Percentiles rank a stretch among this genome's conserved stretches.
These are phyloP conservation scores for Xenoacremonium recifei DNA, from an alignment of 2,329 filamentous ascomycete genomes.

Conservation along the genomic window DNA sequence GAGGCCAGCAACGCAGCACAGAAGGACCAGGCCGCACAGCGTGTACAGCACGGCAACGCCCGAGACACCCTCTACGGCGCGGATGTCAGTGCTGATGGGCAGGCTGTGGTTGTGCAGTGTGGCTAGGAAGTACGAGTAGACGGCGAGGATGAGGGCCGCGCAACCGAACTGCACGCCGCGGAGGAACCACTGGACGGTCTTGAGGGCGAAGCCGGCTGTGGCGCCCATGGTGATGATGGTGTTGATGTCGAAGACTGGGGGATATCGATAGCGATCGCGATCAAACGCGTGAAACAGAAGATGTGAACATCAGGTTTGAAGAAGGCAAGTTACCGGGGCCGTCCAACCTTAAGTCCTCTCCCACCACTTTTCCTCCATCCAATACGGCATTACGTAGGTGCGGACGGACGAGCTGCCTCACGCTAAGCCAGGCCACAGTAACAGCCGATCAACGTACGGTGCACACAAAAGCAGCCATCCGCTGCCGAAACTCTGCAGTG, in stretches of 20 bases:
- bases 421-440: no score
- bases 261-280: no score
- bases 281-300: no score
- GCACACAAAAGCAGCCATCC: no score
- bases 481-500: no score
- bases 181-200: slow-evolving; percentile 66
- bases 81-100: slow-evolving; percentile 61
- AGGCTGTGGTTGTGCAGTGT: slow-evolving; percentile 65
- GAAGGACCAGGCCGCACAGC: slow-evolving; percentile 67
- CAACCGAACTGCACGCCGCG: slow-evolving; percentile 73
- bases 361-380: no score
- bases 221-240: slow-evolving; percentile 31
- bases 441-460: no score
- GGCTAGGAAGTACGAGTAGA: slow-evolving; percentile 84
- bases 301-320: no score
- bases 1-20: slow-evolving; percentile 77
- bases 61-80: slow-evolving; percentile 75
- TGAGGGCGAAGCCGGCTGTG: slow-evolving; percentile 54
- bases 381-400: not conserved
- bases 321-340: no score
- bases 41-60: slow-evolving; percentile 75
- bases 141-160: slow-evolving; percentile 69
- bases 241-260: no score
- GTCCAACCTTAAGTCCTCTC: no score
- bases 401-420: not conserved